Evolutionary conservation across 345 rosid genomes (phyloP).

Genomic region (Kernera saxatilis): DNA sequence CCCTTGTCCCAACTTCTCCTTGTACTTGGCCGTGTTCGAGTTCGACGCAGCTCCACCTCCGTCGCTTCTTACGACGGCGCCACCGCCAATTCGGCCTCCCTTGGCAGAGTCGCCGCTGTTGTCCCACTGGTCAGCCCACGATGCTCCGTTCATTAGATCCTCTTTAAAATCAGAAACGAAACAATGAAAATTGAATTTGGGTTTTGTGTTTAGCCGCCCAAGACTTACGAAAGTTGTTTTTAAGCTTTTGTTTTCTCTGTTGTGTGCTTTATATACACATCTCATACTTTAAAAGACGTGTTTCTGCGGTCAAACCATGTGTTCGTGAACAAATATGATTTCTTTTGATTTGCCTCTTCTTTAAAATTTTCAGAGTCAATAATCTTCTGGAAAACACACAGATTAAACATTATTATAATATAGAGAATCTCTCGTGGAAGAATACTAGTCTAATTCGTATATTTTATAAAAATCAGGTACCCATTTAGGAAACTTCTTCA

Average conservation of each 20-base stretch:
- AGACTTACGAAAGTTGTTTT: not conserved
- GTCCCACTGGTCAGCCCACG: conserved; percentile 97
- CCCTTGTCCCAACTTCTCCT: conserved; percentile 63
- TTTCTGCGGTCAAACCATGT: conserved; percentile 25
- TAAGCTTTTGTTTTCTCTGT: not conserved
- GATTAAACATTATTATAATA: not conserved
- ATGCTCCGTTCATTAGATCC: conserved; percentile 36
- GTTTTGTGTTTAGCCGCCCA: not conserved
- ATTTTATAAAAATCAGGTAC: not conserved
- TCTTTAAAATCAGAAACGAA: not conserved
- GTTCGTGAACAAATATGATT: conserved; percentile 8
- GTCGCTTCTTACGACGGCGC: conserved; percentile 19
- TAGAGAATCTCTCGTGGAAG: not conserved
- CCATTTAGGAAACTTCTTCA: conserved; percentile 1
- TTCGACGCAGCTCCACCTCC: conserved; percentile 25
- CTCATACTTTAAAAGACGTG: not conserved
- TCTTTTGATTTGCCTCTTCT: conserved; percentile 15
- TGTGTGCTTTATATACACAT: not conserved
- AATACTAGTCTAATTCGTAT: not conserved
- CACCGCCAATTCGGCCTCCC: conserved; percentile 10
- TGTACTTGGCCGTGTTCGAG: conserved; percentile 48
- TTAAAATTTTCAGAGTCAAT: not conserved
- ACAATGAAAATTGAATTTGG: no score
- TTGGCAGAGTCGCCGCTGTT: conserved; percentile 19
- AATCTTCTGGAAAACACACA: not conserved